Percentiles rank a stretch among this genome's conserved stretches.
Conservation (phyloP, 2,329 filamentous ascomycete genomes). For the Alternaria ethzedia region DNA sequence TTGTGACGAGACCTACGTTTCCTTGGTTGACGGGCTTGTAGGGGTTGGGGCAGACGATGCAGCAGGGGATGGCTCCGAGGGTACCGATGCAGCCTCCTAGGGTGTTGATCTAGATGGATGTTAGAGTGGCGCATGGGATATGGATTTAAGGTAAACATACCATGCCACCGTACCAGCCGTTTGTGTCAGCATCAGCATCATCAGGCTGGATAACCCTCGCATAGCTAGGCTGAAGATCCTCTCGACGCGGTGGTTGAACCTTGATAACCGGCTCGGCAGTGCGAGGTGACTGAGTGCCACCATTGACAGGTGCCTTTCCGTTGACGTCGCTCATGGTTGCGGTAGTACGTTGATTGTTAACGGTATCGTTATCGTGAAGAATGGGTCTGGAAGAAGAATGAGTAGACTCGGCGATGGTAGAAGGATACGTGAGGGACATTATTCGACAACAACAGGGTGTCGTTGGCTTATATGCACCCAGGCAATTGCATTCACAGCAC, state of each 20-base stretch:
- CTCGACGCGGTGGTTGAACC: constrained; percentile 80
- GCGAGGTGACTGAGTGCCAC: constrained; percentile 10
- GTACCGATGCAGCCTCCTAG: constrained; percentile 79
- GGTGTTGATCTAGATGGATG: constrained; percentile 63
- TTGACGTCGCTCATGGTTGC: constrained; percentile 41
- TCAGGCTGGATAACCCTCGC: constrained; percentile 69
- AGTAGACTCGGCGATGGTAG: constrained; percentile 25
- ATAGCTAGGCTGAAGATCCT: constrained; percentile 85
- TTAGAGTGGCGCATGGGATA: constrained; percentile 2
- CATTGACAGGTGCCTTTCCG: constrained; percentile 47
- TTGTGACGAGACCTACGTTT: constrained; percentile 93
- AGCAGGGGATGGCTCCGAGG: constrained; percentile 87
- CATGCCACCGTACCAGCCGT: constrained; percentile 91
- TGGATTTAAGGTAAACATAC: constrained; percentile 14
- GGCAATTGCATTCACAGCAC: constrained; percentile 6
- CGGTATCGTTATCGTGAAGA: constrained; percentile 17
- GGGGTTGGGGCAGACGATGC: constrained; percentile 89
- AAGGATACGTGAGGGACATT: constrained; percentile 16
- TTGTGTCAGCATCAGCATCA: constrained; percentile 69
- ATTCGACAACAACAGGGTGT: constrained; percentile 9
- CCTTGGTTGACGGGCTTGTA: constrained; percentile 93
- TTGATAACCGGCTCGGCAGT: constrained; percentile 51
- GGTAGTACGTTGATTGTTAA: constrained; percentile 14
- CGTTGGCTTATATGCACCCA: constrained; percentile 29
- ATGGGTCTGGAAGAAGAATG: constrained; percentile 36